Conservation (phyloP, 2,329 filamentous ascomycete species). For the Chaetomium sp. region DNA sequence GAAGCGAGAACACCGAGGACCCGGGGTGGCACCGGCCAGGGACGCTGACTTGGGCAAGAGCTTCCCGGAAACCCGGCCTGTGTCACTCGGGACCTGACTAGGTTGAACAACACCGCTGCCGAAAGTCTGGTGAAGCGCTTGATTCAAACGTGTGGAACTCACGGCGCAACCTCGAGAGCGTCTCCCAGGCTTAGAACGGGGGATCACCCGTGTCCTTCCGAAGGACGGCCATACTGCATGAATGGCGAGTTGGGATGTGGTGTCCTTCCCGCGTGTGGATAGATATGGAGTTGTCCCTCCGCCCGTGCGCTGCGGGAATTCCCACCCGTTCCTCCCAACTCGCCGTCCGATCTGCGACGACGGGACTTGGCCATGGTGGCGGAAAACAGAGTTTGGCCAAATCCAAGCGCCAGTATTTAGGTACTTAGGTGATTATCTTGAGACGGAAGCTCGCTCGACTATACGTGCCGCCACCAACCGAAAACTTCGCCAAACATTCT, state of each 20-base stretch:
- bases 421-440: too few relatives aligned
- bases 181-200: too few relatives aligned
- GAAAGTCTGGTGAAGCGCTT: background rate
- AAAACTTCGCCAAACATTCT: background rate
- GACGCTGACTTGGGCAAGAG: background rate
- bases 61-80: constrained; percentile 3
- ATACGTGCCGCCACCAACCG: background rate
- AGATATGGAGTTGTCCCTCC: background rate
- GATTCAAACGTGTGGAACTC: background rate
- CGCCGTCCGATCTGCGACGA: background rate
- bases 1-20: background rate
- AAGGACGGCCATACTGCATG: constrained; percentile 8
- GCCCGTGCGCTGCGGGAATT: constrained; percentile 1
- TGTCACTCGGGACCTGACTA: constrained; percentile 1
- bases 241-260: background rate
- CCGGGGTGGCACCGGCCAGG: background rate
- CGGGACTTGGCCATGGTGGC: background rate
- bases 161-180: background rate
- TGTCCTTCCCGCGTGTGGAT: background rate
- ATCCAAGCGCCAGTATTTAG: too few relatives aligned
- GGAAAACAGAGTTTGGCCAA: too few relatives aligned
- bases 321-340: background rate
- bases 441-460: too few relatives aligned
- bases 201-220: too few relatives aligned
- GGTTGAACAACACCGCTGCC: background rate